Evolutionary conservation across 164 flowering plant genomes (phyloP), one percentile per base, ranked within the genome.

Genomic region (Tinospora cordifolia): DNA sequence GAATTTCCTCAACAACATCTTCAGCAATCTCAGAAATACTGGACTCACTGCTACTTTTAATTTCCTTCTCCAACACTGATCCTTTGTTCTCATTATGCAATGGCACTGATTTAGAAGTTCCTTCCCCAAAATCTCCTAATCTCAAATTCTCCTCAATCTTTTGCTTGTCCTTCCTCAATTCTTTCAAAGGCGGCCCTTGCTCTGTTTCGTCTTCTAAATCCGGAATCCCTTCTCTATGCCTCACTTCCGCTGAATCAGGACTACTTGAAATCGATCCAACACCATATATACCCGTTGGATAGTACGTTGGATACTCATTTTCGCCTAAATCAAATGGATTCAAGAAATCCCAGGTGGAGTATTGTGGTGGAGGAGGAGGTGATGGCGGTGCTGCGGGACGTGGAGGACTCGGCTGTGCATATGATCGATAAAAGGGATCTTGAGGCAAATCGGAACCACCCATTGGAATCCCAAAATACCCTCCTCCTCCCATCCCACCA

Each of bases 221-320:
- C 38, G 99, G 99, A 80, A 95, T 95, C 38, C 98, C 98, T 75
- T 95, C 99, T 64, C 92, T 85, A 74, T 81, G 87, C 79, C 99
- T 84, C 80, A 94, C 97, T 75, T 89, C 92, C 47, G 71, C 81
- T 10, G 94, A 92, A 82, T 95, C 97, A 7, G 91, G 91, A 70
- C 98, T 92, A 69, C 96, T 88, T 12, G 78, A 27, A 24, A 67
- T 79, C 5, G 97, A 90, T 38, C 86, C 86, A 66, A 71, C 70
- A 19, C 86, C 90, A 65, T 77, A 77, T 36, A 71, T 78, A 54
- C 68, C 49, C 25, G 21, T 41, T 1, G 81, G 57, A 70, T 79
- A 82, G 66, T 72, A 81, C 34, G 73, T 69, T 6, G 75, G 75
- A 46, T 83, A 84, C n/a, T 22, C 72, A 63, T 62, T 68, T 27